Evolutionary conservation across 495 filamentous ascomycete genomes (phyloP).

Genomic region (Annulohypoxylon nitens): DNA sequence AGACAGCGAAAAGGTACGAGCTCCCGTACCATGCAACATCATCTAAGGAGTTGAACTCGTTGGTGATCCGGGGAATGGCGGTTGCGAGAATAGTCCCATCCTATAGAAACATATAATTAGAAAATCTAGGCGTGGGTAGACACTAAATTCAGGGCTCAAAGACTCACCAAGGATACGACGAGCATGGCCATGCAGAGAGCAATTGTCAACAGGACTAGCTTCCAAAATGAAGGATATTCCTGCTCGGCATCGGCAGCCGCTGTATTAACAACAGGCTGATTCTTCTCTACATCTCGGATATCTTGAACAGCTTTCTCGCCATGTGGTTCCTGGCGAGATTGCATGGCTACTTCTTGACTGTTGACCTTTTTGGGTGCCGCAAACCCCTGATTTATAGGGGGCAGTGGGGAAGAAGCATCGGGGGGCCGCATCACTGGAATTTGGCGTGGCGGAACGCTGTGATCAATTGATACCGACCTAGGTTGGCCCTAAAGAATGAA

Average conservation of each 20-base stretch:
- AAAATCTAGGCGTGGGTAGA: background rate
- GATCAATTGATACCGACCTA: background rate
- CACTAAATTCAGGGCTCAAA: background rate
- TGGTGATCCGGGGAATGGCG: conserved; percentile 60
- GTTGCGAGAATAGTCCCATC: conserved; percentile 54
- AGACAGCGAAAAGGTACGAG: conserved; percentile 62
- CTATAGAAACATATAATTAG: conserved; percentile 15
- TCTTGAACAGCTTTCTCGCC: background rate
- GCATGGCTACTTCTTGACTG: conserved; percentile 16
- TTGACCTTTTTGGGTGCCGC: conserved; percentile 17
- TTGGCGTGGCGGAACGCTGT: background rate
- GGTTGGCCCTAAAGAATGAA: background rate
- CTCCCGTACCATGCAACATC: conserved; percentile 69
- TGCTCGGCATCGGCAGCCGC: conserved; percentile 19
- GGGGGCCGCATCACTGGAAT: conserved; percentile 9
- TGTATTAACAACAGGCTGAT: conserved; percentile 2
- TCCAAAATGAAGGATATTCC: conserved; percentile 38
- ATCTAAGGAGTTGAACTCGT: conserved; percentile 57
- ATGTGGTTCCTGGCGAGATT: conserved; percentile 21
- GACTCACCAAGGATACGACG: conserved; percentile 62
- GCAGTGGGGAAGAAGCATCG: background rate
- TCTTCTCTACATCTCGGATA: conserved; percentile 24
- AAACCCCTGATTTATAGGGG: background rate
- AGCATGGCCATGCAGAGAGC: conserved; percentile 39
- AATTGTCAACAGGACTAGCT: conserved; percentile 34